These are phyloP conservation scores for Strigomonas galati DNA, from an alignment of 208 protist genomes.

Conservation along the genomic window DNA sequence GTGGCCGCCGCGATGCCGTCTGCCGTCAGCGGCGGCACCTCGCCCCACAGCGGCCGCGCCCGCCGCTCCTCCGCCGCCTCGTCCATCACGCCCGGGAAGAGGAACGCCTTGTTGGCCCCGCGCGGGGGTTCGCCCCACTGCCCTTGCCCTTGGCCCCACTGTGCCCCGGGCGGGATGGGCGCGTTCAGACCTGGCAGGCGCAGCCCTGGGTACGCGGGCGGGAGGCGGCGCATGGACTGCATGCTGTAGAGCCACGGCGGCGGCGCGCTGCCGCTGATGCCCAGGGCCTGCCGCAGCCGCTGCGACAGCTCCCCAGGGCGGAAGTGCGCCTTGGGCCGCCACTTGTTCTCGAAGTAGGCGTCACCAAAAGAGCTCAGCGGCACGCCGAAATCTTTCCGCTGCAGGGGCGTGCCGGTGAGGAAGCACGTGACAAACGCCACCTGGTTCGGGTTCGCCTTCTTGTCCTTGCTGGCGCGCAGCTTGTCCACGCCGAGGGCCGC, in stretches of 20 bases:
- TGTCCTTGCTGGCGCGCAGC: conserved; percentile 96
- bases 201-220: conserved; percentile 97
- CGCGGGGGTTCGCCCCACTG: conserved; percentile 98
- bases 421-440: conserved; percentile 96
- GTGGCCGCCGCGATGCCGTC: neutral
- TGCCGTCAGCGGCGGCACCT: conserved; percentile 19
- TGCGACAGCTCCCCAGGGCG: conserved; percentile 83
- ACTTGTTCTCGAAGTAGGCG: conserved; percentile 97
- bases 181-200: conserved; percentile 98
- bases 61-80: conserved; percentile 42
- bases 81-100: conserved; percentile 85
- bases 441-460: conserved; percentile 97
- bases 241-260: conserved; percentile 99
- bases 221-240: conserved; percentile 97
- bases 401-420: conserved; percentile 97
- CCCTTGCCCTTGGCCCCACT: conserved; percentile 92
- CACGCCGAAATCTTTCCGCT: conserved; percentile 74
- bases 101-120: conserved; percentile 65
- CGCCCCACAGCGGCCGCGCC: conserved; percentile 18
- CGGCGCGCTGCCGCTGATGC: conserved; percentile 91
- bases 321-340: conserved; percentile 78
- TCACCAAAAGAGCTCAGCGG: conserved; percentile 92
- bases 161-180: conserved; percentile 96
- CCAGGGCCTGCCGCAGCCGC: conserved; percentile 94
- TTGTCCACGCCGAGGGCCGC: conserved; percentile 92